Evolutionary conservation across 768 basidiomycete genomes (phyloP).

Genomic region (Gymnopilus junonius): DNA sequence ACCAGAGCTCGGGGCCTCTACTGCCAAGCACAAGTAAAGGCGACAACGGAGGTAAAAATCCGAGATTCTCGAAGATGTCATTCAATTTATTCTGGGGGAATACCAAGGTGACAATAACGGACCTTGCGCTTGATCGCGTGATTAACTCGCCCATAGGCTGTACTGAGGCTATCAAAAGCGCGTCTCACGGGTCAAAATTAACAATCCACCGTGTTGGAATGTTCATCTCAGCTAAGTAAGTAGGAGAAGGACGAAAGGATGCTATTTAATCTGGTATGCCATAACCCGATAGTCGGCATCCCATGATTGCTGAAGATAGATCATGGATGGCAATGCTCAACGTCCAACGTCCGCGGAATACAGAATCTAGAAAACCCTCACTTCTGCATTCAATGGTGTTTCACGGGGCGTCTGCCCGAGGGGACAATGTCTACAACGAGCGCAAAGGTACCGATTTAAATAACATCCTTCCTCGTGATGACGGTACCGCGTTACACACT

Average conservation of each 20-base stretch:
- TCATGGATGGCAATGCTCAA: no score
- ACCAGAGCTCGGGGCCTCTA: neutral
- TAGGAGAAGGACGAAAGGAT: neutral
- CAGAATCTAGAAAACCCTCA: neutral
- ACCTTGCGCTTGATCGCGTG: slow-evolving; percentile 2
- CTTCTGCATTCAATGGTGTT: neutral
- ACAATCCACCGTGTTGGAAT: neutral
- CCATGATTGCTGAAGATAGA: neutral
- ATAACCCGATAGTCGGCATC: neutral
- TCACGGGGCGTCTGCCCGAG: neutral
- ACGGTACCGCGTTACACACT: neutral
- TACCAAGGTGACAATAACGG: neutral
- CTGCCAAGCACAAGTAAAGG: neutral
- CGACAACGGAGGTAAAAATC: slow-evolving; percentile 5
- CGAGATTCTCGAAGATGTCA: slow-evolving; percentile 5
- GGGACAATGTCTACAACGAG: neutral
- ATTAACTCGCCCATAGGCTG: neutral
- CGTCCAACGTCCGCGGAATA: neutral
- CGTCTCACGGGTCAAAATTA: neutral
- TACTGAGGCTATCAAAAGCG: neutral
- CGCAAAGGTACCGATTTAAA: neutral
- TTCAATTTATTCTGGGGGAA: neutral
- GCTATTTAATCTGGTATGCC: neutral
- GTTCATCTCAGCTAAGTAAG: neutral
- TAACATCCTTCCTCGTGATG: neutral